Evolutionary conservation across 768 basidiomycete genomes (phyloP), one percentile per base, ranked within the genome.

Genomic region (Paxillus ammoniavirescens): DNA sequence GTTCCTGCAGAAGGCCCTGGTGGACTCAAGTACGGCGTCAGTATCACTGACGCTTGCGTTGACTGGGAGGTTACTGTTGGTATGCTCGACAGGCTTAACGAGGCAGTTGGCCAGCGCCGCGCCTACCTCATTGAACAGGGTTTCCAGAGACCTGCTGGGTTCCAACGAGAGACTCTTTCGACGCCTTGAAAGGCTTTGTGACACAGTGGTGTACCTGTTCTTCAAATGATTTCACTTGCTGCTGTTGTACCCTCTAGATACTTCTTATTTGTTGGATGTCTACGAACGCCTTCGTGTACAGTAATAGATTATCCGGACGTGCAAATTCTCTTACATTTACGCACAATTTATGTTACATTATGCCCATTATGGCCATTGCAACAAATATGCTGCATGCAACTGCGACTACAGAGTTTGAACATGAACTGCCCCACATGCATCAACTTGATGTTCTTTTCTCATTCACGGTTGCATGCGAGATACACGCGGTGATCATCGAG

Each of bases 21-120:
- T 15, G 80, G 67, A 8, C 79, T 94, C 60, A 91, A 89, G 70
- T 75, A 86, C 53, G 91, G 91, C 49, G 83, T 95, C 50, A 88
- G 85, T 57, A 94, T 96, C 67, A 97, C 93, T 0, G 93, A 97
- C 59, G 94, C 91, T 2, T 97, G 93, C 64, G 86, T 95, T 44
- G 82, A 89, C 68, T 96, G 93, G 91, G 80, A 83, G 45, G 77
- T 77, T 7, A 97, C 93, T 1, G 76, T 91, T 37, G 60, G 51
- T 17, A 89, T 94, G 84, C 81, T 96, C 47, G 79, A 86, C 64
- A 73, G 76, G 52, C 76, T 93, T 47, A 87, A 93, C 55, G 76
- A 78, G 9, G 71, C 69, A 15, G 71, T 71, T 18, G 56, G 49
- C 37, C 61, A 59, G 21, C 71, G 69, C 10, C 68, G 68, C 6